Percentiles rank a stretch among this genome's conserved stretches.
These are phyloP conservation scores for Globisporangium nodosum DNA, from an alignment of 352 stramenopile genomes.

Conservation along the genomic window DNA sequence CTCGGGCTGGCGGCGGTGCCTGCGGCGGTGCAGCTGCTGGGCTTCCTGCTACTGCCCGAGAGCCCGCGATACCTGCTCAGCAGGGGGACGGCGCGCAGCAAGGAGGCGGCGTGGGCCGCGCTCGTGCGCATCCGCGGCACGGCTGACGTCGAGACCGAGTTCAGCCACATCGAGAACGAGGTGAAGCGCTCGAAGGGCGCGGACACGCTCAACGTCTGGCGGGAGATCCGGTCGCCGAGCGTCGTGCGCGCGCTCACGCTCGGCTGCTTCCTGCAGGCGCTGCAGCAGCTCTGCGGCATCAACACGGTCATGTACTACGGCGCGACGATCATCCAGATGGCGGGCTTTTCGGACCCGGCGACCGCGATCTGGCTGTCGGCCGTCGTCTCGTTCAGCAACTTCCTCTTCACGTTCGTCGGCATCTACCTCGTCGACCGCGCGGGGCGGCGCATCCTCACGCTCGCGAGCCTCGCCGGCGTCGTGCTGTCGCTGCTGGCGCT, in stretches of 20 bases:
- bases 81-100: constrained; percentile 15
- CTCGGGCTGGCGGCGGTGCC: constrained; percentile 65
- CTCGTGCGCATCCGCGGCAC: constrained; percentile 53
- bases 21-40: constrained; percentile 61
- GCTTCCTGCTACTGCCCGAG: constrained; percentile 63
- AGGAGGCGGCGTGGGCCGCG: constrained; percentile 33
- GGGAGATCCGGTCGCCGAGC: constrained; percentile 25
- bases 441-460: constrained; percentile 42
- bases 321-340: constrained; percentile 76
- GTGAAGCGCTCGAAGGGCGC: constrained; percentile 20
- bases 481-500: constrained; percentile 37
- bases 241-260: constrained; percentile 43
- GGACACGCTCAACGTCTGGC: constrained; percentile 22
- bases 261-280: constrained; percentile 53
- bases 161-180: constrained; percentile 53
- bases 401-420: constrained; percentile 60
- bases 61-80: constrained; percentile 61
- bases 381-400: constrained; percentile 66
- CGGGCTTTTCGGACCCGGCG: constrained; percentile 59
- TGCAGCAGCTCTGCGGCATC: constrained; percentile 80
- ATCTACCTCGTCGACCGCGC: constrained; percentile 50
- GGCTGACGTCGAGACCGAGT: constrained; percentile 42
- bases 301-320: constrained; percentile 89
- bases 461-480: constrained; percentile 39
- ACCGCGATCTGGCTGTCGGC: constrained; percentile 79